phyloP scores from a whole-genome alignment of 257 asterid genomes.

The Solanum bulbocastanum region DNA sequence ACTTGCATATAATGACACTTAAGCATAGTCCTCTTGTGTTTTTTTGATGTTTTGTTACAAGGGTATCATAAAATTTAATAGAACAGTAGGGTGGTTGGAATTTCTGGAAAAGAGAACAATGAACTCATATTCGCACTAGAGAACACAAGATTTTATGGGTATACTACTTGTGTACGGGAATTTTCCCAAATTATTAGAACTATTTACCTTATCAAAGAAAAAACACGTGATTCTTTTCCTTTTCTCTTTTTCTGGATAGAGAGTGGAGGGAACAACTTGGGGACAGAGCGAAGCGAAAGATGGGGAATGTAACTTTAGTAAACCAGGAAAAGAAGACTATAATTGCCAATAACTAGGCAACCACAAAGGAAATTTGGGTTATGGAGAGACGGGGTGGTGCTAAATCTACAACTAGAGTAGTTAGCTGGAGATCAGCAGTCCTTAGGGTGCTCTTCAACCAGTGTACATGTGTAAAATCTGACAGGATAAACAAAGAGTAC shows the following conservation, averaged over 20 bases:
- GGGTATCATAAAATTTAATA: background rate
- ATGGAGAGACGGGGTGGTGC: background rate
- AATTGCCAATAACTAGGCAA: background rate
- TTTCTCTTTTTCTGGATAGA: background rate
- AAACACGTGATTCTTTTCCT: background rate
- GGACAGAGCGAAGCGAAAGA: background rate
- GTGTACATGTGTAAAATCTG: background rate
- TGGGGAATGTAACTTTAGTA: background rate
- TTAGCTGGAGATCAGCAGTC: background rate
- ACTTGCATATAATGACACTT: background rate
- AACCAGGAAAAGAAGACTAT: background rate
- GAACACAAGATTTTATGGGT: background rate
- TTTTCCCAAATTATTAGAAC: background rate
- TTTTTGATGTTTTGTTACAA: background rate
- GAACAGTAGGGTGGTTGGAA: background rate
- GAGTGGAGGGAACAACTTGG: background rate
- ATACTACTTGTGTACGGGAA: background rate
- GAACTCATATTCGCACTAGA: background rate
- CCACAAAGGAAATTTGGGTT: background rate
- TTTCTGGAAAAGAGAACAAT: background rate
- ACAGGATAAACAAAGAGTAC: background rate
- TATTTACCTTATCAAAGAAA: background rate
- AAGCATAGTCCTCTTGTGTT: background rate
- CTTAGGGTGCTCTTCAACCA: background rate
- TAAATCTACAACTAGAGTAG: background rate